phyloP scores from a whole-genome alignment of 495 filamentous ascomycete genomes.

The Penicillium ochrochloron region DNA sequence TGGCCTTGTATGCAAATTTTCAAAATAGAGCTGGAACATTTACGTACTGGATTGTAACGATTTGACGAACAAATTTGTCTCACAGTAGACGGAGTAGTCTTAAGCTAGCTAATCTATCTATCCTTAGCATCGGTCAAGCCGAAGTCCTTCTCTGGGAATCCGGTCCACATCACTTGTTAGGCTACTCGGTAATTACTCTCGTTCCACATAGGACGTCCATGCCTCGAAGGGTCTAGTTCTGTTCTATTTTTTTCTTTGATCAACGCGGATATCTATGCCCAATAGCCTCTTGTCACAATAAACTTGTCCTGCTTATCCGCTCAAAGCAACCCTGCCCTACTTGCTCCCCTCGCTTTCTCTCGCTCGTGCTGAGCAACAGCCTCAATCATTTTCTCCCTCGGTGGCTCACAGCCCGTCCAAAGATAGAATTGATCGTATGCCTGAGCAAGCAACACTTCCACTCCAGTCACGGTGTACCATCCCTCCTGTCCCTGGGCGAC shows the following conservation, averaged over 20 bases:
- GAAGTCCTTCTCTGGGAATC: too few species aligned
- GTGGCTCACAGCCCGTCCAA: slow-evolving; percentile 59
- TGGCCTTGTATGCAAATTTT: slow-evolving; percentile 14
- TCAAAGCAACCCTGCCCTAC: slow-evolving; percentile 13
- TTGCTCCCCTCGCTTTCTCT: slow-evolving; percentile 6
- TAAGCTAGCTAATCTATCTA: too few species aligned
- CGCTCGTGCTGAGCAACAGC: slow-evolving; percentile 19
- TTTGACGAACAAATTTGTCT: not conserved
- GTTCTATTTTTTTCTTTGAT: too few species aligned
- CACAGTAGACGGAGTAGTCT: not conserved
- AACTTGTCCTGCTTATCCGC: too few species aligned
- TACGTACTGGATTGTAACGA: not conserved
- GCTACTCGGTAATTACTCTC: not conserved
- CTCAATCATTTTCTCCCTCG: slow-evolving; percentile 20
- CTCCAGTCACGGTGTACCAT: slow-evolving; percentile 69
- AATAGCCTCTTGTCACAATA: too few species aligned
- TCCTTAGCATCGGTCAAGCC: too few species aligned
- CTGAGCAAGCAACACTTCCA: slow-evolving; percentile 73
- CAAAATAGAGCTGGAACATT: not conserved
- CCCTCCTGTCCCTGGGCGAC: slow-evolving; percentile 50
- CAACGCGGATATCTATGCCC: not conserved
- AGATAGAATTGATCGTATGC: slow-evolving; percentile 73
- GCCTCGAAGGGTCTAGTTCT: too few species aligned
- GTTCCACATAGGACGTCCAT: not conserved
- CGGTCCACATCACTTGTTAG: too few species aligned